Conservation (phyloP, 2,329 filamentous ascomycete genomes). For the Colletotrichum camelliae region DNA sequence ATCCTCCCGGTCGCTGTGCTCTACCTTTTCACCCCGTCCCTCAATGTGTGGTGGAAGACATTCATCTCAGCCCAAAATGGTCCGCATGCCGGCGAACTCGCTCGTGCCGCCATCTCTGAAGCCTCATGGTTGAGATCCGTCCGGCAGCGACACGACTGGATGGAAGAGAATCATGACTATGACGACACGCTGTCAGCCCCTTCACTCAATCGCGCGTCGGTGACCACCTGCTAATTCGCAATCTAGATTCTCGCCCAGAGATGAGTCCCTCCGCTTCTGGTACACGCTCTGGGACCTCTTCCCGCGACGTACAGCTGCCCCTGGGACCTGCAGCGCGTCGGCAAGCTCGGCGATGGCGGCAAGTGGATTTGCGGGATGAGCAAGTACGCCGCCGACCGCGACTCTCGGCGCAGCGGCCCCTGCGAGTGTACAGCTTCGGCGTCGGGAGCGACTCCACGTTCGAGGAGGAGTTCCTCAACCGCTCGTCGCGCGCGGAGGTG, state of each 20-base stretch:
- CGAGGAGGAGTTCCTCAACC: slow-evolving; percentile 30
- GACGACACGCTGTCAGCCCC: neutral
- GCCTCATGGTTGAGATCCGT: neutral
- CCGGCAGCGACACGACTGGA: neutral
- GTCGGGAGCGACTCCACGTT: slow-evolving; percentile 39
- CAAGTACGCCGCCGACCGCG: slow-evolving; percentile 28
- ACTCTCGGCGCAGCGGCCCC: slow-evolving; percentile 26
- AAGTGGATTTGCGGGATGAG: slow-evolving; percentile 47
- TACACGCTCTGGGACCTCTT: slow-evolving; percentile 44
- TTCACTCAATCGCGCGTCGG: neutral
- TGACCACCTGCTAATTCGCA: rapidly evolving
- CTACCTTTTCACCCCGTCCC: neutral
- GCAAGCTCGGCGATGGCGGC: slow-evolving; percentile 41
- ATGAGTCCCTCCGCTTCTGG: slow-evolving; percentile 19
- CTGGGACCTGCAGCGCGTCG: slow-evolving; percentile 41
- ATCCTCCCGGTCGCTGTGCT: neutral
- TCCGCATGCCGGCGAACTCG: neutral
- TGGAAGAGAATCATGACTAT: neutral
- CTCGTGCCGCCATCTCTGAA: neutral
- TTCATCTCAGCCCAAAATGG: neutral
- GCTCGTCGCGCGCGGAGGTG: slow-evolving; percentile 34
- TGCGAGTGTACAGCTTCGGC: slow-evolving; percentile 43
- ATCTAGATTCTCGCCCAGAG: neutral
- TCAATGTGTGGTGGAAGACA: neutral
- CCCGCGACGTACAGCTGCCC: slow-evolving; percentile 41